phyloP scores from a whole-genome alignment of 108 stramenopile genomes.

The Phaeodactylum tricornutum region DNA sequence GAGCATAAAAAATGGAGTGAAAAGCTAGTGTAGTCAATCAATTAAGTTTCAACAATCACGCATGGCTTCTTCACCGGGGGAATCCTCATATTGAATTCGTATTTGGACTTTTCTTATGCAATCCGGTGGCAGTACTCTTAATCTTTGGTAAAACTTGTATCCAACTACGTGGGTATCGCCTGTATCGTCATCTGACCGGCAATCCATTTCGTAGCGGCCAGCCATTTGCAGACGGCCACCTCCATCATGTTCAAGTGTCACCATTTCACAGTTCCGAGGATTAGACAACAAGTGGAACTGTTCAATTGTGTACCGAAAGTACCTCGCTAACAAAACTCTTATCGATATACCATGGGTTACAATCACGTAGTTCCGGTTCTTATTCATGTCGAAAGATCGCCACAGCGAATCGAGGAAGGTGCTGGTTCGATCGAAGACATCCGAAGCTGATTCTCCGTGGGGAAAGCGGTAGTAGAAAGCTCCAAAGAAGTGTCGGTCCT shows the following conservation, averaged over 20 bases:
- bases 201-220: conserved; percentile 45
- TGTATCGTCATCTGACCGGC: conserved; percentile 1
- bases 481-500: conserved; percentile 72
- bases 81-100: conserved; percentile 49
- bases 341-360: conserved; percentile 88
- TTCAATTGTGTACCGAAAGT: conserved; percentile 90
- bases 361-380: conserved; percentile 66
- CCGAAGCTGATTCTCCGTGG: conserved; percentile 85
- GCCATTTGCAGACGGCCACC: conserved; percentile 53
- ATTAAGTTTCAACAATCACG: too few relatives aligned
- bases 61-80: too few relatives aligned
- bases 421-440: conserved; percentile 83
- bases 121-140: conserved; percentile 52
- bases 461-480: conserved; percentile 84
- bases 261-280: conserved; percentile 86
- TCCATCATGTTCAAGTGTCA: conserved; percentile 73
- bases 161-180: conserved; percentile 14
- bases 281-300: conserved; percentile 83
- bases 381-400: conserved; percentile 68
- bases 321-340: conserved; percentile 80
- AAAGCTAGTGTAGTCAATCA: too few relatives aligned
- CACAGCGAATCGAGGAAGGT: conserved; percentile 88
- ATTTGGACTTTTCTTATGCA: conserved; percentile 30
- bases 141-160: conserved; percentile 47
- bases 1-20: conserved; percentile 66